These are phyloP conservation scores for Clohesyomyces aquaticus DNA, from an alignment of 495 filamentous ascomycete species.

Conservation along the genomic window DNA sequence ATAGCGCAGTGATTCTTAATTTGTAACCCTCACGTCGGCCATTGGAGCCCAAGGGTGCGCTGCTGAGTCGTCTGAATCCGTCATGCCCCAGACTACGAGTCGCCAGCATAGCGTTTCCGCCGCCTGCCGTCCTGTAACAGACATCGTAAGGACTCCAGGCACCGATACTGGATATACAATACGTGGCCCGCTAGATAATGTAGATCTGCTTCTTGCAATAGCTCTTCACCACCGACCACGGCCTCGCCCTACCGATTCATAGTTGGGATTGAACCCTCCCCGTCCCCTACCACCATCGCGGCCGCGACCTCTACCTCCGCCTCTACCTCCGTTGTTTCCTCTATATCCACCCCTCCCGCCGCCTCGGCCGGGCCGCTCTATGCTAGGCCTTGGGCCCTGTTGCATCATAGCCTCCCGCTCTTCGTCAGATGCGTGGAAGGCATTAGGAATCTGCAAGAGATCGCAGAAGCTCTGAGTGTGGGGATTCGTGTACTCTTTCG, in stretches of 20 bases:
- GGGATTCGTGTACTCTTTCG: slow-evolving; percentile 77
- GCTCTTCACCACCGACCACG: slow-evolving; percentile 16
- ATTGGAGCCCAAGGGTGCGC: not conserved
- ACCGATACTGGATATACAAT: too few relatives aligned
- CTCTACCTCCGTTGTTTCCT: slow-evolving; percentile 19
- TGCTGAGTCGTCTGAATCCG: not conserved
- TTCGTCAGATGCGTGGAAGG: slow-evolving; percentile 71
- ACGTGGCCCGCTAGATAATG: not conserved
- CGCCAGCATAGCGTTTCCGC: not conserved
- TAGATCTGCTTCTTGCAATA: not conserved
- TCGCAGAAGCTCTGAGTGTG: slow-evolving; percentile 81
- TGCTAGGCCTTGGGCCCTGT: slow-evolving; percentile 32
- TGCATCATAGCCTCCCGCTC: slow-evolving; percentile 61
- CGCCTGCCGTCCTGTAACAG: not conserved
- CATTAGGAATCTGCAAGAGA: slow-evolving; percentile 74
- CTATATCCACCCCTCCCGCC: slow-evolving; percentile 31
- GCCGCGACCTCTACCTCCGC: slow-evolving; percentile 30
- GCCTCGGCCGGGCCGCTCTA: slow-evolving; percentile 19
- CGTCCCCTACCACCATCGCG: slow-evolving; percentile 20
- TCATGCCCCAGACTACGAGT: not conserved
- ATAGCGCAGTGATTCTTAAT: slow-evolving; percentile 14
- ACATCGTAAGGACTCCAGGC: not conserved
- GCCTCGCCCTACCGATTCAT: slow-evolving; percentile 14
- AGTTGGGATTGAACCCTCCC: not conserved
- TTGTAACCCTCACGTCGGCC: not conserved